Base-by-base conservation (phyloP, 2,329 filamentous ascomycete species). In the Alternaria sp. region DNA sequence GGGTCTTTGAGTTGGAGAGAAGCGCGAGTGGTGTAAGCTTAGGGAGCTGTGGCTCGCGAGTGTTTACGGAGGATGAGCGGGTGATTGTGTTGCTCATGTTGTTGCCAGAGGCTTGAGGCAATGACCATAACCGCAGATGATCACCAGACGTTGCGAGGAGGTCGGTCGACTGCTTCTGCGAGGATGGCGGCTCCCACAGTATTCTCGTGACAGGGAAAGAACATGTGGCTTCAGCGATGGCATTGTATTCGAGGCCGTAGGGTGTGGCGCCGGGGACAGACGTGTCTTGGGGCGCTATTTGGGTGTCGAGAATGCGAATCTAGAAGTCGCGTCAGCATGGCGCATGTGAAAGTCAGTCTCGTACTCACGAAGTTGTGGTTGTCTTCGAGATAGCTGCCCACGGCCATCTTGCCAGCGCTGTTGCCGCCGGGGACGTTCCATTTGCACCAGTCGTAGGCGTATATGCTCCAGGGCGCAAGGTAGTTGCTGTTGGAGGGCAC, bases 401-500 rank as follows among this genome's bases (percentile, higher is more conserved):
- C 86, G 12, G 95, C 95, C 70, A 99, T 87, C 80, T 98, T 98
- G 39, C 95, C 95, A 4, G 92, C 93, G 63, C 92, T 89, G 67
- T 89, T 80, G 34, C 78, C 77, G 36, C 82, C 82, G 41, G 93
- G 88, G 3, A 94, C 89, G 16, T 91, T 88, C 94, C 95, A 99
- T 80, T 99, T 99, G 83, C 95, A 99, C 95, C 95, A 99, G 81
- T 99, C 95, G 72, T 96, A 94, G 12, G 95, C 94, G 78, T 98
- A 99, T 56, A 96, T 89, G 14, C 93, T 91, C 93, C 95, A 99
- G 0, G 94, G 94, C 5, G 94, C 93, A 64, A 96, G 82, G 75
- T 97, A 97, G 77, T 94, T 97, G 83, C 93, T 96, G 65, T 94
- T 96, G 6, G 75, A 91, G 79, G 75, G 90, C 63, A 87, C 77